Conservation (phyloP, 805 yeast species). For the Lachancea sp. region DNA sequence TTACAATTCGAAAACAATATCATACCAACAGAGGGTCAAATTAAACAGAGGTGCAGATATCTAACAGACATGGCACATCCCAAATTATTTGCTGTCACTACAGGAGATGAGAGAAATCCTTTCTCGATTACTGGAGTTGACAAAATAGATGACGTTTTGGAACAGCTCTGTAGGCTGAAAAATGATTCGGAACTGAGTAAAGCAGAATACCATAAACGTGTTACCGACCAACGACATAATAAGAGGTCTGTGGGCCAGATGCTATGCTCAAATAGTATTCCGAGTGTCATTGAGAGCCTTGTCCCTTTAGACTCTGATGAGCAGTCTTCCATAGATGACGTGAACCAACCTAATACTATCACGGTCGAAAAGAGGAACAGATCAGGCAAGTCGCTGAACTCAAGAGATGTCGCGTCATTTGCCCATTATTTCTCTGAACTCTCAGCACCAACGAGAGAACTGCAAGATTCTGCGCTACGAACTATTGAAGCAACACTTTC, state of each 20-base stretch:
- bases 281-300: not conserved
- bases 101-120: constrained; percentile 1
- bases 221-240: not conserved
- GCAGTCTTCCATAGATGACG: not conserved
- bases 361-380: not conserved
- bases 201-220: not conserved
- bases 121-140: constrained; percentile 1
- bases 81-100: not conserved
- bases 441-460: not conserved
- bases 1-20: not conserved
- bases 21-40: constrained; percentile 1
- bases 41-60: constrained; percentile 2
- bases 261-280: not conserved
- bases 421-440: not conserved
- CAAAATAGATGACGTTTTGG: not conserved
- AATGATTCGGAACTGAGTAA: not conserved
- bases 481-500: too few species aligned
- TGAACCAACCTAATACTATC: not conserved
- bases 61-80: not conserved
- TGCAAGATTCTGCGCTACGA: too few species aligned
- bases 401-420: not conserved
- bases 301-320: constrained; percentile 1
- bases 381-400: not conserved
- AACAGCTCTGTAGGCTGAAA: not conserved
- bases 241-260: not conserved